phyloP scores from a whole-genome alignment of 1,284 basidiomycete species.

The Melampsora americana region DNA sequence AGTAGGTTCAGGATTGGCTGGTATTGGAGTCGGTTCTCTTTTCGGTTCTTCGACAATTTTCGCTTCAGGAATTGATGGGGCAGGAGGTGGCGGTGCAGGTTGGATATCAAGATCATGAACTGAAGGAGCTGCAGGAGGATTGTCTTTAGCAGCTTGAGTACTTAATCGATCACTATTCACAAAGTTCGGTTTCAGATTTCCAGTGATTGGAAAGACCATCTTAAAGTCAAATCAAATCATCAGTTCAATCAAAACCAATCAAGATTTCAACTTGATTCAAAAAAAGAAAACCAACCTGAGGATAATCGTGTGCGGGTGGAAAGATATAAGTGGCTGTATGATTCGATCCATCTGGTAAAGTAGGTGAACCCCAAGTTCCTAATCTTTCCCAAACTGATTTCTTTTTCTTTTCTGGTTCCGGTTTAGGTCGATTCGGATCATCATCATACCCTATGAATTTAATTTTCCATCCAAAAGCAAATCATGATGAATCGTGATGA shows the following conservation, averaged over 20 bases:
- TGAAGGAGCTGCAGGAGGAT: not conserved
- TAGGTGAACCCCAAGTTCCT: slow-evolving; percentile 28
- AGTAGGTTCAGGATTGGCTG: slow-evolving; percentile 13
- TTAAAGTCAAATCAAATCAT: too few relatives aligned
- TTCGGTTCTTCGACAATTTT: too few relatives aligned
- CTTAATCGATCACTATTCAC: too few relatives aligned
- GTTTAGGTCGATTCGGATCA: slow-evolving; percentile 26
- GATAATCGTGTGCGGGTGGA: slow-evolving; percentile 40
- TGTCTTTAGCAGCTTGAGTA: not conserved
- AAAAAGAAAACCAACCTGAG: slow-evolving; percentile 6
- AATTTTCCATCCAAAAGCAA: not conserved
- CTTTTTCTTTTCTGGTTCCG: not conserved
- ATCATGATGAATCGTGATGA: too few relatives aligned
- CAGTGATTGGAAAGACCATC: too few relatives aligned
- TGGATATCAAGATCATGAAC: not conserved
- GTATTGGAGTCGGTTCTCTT: slow-evolving; percentile 1
- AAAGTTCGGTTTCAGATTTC: too few relatives aligned
- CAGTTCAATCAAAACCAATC: too few relatives aligned
- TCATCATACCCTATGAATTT: slow-evolving; percentile 21
- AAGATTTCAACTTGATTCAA: not conserved
- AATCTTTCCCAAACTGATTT: slow-evolving; percentile 37
- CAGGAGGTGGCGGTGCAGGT: slow-evolving; percentile 11
- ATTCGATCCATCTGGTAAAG: slow-evolving; percentile 22
- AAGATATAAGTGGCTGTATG: slow-evolving; percentile 36
- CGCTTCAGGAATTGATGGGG: slow-evolving; percentile 8